These are phyloP conservation scores for Annona squamosa DNA, from an alignment of 164 flowering plant genomes.

Conservation along the genomic window DNA sequence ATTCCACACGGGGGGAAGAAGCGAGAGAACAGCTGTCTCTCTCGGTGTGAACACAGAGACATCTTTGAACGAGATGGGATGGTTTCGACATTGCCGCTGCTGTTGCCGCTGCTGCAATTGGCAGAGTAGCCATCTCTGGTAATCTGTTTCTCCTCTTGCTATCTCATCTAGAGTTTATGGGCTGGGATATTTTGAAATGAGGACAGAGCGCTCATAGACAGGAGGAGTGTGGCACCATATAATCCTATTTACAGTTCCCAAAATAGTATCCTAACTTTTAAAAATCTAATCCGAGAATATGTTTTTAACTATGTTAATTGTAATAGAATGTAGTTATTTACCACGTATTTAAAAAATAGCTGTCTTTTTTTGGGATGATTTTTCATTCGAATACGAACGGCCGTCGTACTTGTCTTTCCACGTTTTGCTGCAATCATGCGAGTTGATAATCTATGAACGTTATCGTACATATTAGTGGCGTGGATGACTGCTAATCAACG, in stretches of 20 bases:
- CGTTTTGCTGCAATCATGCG: too few relatives aligned
- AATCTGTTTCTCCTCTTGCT: slow-evolving; percentile 5
- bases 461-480: too few relatives aligned
- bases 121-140: slow-evolving; percentile 25
- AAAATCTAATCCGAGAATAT: background rate
- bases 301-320: background rate
- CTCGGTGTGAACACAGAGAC: background rate
- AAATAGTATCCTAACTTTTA: background rate
- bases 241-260: background rate
- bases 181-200: background rate
- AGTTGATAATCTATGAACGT: too few relatives aligned
- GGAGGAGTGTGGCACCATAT: background rate
- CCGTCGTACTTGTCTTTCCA: too few relatives aligned
- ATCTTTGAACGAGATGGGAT: slow-evolving; percentile 9
- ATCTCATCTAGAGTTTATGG: slow-evolving; percentile 20
- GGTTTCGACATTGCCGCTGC: slow-evolving; percentile 24
- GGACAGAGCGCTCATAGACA: background rate
- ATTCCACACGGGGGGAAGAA: slow-evolving; percentile 2
- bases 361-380: too few relatives aligned
- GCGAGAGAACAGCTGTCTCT: slow-evolving; percentile 13
- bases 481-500: too few relatives aligned
- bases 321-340: too few relatives aligned
- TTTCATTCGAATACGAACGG: too few relatives aligned
- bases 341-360: too few relatives aligned
- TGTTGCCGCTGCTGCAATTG: slow-evolving; percentile 18